Conservation (phyloP, 2,329 filamentous ascomycete species). For the Stachybotrys chlorohalonatus region DNA sequence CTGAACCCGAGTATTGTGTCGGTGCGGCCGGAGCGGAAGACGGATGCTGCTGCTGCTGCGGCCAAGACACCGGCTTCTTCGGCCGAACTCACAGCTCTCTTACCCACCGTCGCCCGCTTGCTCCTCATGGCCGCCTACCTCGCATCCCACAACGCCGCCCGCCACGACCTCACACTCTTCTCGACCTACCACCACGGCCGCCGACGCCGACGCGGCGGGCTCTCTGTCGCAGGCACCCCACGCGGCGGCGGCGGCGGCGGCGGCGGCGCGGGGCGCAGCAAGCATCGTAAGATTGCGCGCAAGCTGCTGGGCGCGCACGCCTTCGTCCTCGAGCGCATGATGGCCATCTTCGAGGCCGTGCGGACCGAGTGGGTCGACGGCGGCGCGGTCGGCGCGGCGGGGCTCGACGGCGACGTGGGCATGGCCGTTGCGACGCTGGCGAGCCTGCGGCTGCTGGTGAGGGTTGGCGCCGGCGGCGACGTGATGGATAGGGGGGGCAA, state of each 20-base stretch:
- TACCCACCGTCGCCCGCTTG: conserved; percentile 66
- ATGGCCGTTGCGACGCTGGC: conserved; percentile 64
- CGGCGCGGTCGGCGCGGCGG: conserved; percentile 15
- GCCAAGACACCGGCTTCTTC: conserved; percentile 8
- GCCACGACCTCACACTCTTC: conserved; percentile 67
- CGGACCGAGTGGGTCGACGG: conserved; percentile 41
- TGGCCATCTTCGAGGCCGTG: conserved; percentile 67
- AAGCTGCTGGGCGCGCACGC: conserved; percentile 69
- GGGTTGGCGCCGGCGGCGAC: conserved; percentile 54
- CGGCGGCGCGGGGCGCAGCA: conserved; percentile 26
- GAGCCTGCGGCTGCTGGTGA: conserved; percentile 59
- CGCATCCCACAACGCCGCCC: conserved; percentile 68
- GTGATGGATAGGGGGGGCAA: conserved; percentile 59
- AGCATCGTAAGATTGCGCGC: conserved; percentile 64
- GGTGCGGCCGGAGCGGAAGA: conserved; percentile 6
- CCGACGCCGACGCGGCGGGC: conserved; percentile 40
- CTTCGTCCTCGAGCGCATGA: conserved; percentile 68
- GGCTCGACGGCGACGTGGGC: conserved; percentile 46
- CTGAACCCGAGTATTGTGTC: conserved; percentile 56
- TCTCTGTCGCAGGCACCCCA: conserved; percentile 17
- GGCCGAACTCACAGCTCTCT: conserved; percentile 42
- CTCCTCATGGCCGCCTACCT: conserved; percentile 72
- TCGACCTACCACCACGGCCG: conserved; percentile 56
- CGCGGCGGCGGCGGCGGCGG: conserved; percentile 6
- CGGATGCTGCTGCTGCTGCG: conserved; percentile 1